Evolutionary conservation across 1,284 basidiomycete genomes (phyloP), one percentile per base, ranked within the genome.

Genomic region (Ceratobasidium sp.): DNA sequence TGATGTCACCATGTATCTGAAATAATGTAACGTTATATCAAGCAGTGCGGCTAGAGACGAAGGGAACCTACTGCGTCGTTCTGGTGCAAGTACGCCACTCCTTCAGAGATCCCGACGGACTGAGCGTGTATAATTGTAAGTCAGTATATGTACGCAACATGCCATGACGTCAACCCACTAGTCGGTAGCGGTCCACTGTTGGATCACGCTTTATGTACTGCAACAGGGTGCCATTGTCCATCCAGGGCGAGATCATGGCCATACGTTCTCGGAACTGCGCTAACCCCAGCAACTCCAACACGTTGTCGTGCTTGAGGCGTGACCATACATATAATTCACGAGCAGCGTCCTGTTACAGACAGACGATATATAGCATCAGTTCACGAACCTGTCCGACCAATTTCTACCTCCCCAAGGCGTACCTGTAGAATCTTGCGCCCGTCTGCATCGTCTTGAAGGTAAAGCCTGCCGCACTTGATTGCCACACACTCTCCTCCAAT

Each of bases 1-100:
- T 61, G 31, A 61, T 22, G 19, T 61, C 58, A 3, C 58, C 58
- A 16, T 61, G 58, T n/a, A 61, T 43, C 58, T 61, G 19, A 39
- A 43, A 9, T 2, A 43, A 19, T 43, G 11, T 14, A 58, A 14
- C 1, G 5, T 37, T 29, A 59, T 14, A 56, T 14, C 5, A 59
- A 7, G 9, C 19, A 16, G 13, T 59, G 5, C 4, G 31, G 27
- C 27, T 27, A 2, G 31, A 8, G 1, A 22, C 13, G 31, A 46
- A 19, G 5, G 2, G 4, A 39, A 39, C n/a, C 19, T 37, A 58
- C 56, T 2, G 34, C 19, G 11, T 58, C 34, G 5, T 37, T 34
- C 24, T 61, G 37, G 58, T 61, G 58, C 37, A 61, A 41, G 58
- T 61, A 61, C 39, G 37, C 58, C 8, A 41, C 37, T 1, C 58